A percentile compares a stretch with the other conserved stretches of the same genome.
Conservation (phyloP, 345 rosid species). For the Clausena lansium region DNA sequence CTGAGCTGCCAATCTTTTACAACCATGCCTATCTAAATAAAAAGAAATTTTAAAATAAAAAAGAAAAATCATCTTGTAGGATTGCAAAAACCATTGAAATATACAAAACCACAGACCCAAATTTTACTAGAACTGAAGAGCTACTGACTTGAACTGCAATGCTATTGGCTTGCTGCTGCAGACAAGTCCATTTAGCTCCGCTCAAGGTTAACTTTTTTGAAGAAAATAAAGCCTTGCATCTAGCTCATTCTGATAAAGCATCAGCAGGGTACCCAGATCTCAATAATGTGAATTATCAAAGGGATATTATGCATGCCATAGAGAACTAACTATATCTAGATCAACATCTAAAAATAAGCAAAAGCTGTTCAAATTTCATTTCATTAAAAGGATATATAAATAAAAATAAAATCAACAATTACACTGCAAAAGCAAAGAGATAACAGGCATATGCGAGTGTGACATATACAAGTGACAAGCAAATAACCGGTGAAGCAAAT, state of each 20-base stretch:
- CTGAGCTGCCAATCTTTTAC: not conserved
- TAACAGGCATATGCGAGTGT: no score
- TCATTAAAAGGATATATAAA: not conserved
- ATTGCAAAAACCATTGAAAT: not conserved
- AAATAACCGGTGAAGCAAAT: not conserved
- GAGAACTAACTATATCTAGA: not conserved
- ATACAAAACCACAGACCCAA: not conserved
- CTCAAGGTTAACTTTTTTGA: not conserved
- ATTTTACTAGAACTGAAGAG: no score
- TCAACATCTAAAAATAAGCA: not conserved
- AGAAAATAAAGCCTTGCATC: not conserved
- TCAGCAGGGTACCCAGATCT: not conserved
- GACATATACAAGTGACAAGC: not conserved
- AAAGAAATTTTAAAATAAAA: not conserved
- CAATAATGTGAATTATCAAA: not conserved
- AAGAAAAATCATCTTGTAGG: not conserved
- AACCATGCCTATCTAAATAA: not conserved
- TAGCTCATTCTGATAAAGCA: not conserved
- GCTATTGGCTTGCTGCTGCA: not conserved
- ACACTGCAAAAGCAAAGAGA: not conserved
- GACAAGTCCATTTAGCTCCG: not conserved
- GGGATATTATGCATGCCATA: not conserved
- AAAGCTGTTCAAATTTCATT: slow-evolving; percentile 5
- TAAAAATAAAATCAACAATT: not conserved
- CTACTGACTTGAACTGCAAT: not conserved